A percentile compares a stretch with the other conserved stretches of the same genome.
Conservation (phyloP, 768 basidiomycete genomes). For the Termitomyces sp. region DNA sequence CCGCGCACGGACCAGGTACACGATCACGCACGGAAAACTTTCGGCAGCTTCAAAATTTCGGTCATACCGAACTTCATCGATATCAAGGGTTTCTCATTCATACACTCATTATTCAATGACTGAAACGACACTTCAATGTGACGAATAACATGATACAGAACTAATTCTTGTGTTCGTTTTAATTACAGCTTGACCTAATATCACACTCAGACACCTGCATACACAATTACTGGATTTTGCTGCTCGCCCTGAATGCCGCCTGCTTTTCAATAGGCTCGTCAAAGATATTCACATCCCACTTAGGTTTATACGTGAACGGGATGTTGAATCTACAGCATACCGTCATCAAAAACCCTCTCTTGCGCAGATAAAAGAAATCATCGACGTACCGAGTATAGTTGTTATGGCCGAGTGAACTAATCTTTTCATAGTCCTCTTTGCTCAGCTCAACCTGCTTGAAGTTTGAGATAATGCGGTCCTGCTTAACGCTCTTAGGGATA, state of each 20-base stretch:
- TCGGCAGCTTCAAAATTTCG: no score
- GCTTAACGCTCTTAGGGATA: conserved; percentile 79
- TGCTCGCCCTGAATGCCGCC: conserved; percentile 23
- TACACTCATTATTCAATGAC: neutral
- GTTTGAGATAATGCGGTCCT: conserved; percentile 69
- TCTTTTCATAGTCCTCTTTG: conserved; percentile 60
- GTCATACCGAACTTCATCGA: no score
- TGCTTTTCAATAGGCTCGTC: conserved; percentile 52
- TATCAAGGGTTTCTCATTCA: no score
- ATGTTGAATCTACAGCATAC: conserved; percentile 49
- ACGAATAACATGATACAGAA: conserved; percentile 8
- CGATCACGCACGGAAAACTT: neutral
- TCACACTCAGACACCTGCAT: no score
- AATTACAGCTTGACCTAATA: neutral
- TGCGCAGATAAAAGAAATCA: neutral
- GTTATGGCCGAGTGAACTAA: conserved; percentile 44
- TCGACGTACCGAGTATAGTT: conserved; percentile 34
- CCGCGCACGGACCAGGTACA: neutral
- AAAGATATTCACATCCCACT: conserved; percentile 74
- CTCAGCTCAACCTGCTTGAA: conserved; percentile 69
- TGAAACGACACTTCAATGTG: neutral
- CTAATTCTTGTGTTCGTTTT: neutral
- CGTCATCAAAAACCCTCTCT: neutral
- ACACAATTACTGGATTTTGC: conserved; percentile 20
- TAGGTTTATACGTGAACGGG: conserved; percentile 51